Percentiles rank a stretch among this genome's conserved stretches.
Conservation (phyloP, 441 rosid species). For the California macrophylla region DNA sequence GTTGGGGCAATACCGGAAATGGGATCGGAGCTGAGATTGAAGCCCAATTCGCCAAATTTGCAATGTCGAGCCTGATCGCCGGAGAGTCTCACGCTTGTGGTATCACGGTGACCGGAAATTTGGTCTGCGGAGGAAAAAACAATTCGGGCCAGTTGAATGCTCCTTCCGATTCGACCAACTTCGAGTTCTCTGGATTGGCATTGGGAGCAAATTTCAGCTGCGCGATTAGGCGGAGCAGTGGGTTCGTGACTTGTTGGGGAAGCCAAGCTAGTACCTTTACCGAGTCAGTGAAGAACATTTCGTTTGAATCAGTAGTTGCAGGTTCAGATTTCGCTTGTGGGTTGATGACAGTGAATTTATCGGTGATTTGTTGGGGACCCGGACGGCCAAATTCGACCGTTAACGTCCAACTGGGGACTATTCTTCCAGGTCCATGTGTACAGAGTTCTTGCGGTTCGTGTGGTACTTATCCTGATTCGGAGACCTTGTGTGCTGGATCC, state of each 20-base stretch:
- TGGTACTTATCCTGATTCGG: constrained; percentile 43
- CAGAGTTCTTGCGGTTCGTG: constrained; percentile 35
- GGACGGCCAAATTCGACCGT: constrained; percentile 30
- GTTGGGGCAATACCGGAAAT: constrained; percentile 55
- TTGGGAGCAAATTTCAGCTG: constrained; percentile 56
- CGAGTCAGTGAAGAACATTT: constrained; percentile 13
- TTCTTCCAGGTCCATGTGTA: constrained; percentile 71
- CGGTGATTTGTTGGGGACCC: constrained; percentile 59
- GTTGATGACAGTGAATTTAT: constrained; percentile 34
- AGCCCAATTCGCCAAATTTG: constrained; percentile 22
- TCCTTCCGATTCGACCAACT: constrained; percentile 27
- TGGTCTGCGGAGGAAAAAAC: constrained; percentile 53
- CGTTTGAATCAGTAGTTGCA: constrained; percentile 58
- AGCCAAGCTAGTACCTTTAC: constrained; percentile 12
- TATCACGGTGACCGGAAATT: constrained; percentile 32
- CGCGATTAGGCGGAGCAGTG: constrained; percentile 34
- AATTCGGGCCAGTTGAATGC: constrained; percentile 38
- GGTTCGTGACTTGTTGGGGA: constrained; percentile 73
- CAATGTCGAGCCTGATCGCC: constrained; percentile 46
- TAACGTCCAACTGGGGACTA: constrained; percentile 29
- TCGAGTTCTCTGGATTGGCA: constrained; percentile 37
- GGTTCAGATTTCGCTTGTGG: constrained; percentile 67
- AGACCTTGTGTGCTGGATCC: constrained; percentile 41
- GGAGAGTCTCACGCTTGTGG: constrained; percentile 80
- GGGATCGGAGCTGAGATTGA: constrained; percentile 22